Percentiles rank a stretch among this genome's conserved stretches.
Evolutionary conservation across 1,284 basidiomycete species (phyloP).

Genomic region (Malassezia slooffiae): DNA sequence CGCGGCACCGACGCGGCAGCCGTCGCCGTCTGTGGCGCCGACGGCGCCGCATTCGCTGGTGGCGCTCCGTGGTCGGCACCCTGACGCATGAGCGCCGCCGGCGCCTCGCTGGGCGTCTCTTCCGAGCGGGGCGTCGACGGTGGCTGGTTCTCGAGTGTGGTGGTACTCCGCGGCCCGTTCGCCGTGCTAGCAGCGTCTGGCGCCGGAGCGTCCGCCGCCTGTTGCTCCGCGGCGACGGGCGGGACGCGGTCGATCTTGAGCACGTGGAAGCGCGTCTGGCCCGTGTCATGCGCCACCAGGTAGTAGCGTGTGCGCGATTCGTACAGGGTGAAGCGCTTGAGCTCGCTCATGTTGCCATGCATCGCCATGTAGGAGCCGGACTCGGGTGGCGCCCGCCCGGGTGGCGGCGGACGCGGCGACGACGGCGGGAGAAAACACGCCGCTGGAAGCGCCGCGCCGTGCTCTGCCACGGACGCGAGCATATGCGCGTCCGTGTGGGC

Average conservation of each 20-base stretch:
- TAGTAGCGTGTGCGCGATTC: conserved; percentile 43
- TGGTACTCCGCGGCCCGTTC: too few species aligned
- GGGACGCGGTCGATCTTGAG: conserved; percentile 41
- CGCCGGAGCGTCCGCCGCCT: not conserved
- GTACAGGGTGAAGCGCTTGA: conserved; percentile 40
- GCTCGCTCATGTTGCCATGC: not conserved
- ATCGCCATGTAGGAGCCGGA: not conserved
- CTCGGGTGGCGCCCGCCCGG: not conserved
- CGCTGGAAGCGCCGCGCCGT: not conserved
- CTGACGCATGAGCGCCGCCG: too few species aligned
- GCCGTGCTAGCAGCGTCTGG: too few species aligned
- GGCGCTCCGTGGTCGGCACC: too few species aligned
- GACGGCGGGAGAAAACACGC: not conserved
- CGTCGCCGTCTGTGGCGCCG: too few species aligned
- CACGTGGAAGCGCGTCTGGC: conserved; percentile 38
- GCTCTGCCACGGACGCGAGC: not conserved
- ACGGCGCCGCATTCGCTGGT: too few species aligned
- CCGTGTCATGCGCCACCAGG: conserved; percentile 38
- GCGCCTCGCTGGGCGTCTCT: too few species aligned
- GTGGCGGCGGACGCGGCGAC: too few species aligned
- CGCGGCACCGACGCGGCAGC: not conserved
- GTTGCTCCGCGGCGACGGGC: conserved; percentile 15
- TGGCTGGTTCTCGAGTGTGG: too few species aligned
- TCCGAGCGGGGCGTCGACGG: too few species aligned
- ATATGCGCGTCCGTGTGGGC: not conserved